phyloP scores from a whole-genome alignment of 225 moss, liverwort and hornwort species.

The Pseudisothecium myosuroides region DNA sequence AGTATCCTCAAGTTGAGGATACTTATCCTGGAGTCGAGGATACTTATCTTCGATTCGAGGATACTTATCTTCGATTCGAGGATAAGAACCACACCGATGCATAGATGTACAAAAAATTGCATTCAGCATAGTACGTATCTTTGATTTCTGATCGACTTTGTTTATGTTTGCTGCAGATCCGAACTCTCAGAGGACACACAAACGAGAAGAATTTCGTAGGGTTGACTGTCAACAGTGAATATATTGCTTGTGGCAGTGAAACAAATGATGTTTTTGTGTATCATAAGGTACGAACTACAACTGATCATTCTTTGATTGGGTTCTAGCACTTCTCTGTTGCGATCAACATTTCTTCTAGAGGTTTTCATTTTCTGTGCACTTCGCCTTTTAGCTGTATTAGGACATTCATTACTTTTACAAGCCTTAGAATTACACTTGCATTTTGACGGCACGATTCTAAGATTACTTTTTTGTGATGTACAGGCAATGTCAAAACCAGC shows the following conservation, averaged over 20 bases:
- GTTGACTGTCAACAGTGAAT: slow-evolving; percentile 83
- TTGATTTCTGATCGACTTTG: background rate
- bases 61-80: no score
- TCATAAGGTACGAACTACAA: slow-evolving; percentile 54
- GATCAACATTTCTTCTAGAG: background rate
- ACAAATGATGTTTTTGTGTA: slow-evolving; percentile 93
- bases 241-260: slow-evolving; percentile 96
- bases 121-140: background rate
- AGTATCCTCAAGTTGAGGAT: no score
- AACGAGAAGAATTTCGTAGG: slow-evolving; percentile 98
- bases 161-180: slow-evolving; percentile 31
- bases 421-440: background rate
- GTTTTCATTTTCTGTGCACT: background rate
- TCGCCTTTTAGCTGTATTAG: background rate
- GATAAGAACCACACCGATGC: no score
- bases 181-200: slow-evolving; percentile 79
- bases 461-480: background rate
- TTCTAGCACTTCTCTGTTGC: background rate
- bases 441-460: background rate
- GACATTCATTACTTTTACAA: background rate
- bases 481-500: slow-evolving; percentile 50
- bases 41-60: no score
- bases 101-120: no score
- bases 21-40: no score
- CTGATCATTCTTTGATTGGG: background rate